Percentiles rank a stretch among this genome's conserved stretches.
Evolutionary conservation across 2,329 filamentous ascomycete species (phyloP).

Genomic region (Epichloe typhina): DNA sequence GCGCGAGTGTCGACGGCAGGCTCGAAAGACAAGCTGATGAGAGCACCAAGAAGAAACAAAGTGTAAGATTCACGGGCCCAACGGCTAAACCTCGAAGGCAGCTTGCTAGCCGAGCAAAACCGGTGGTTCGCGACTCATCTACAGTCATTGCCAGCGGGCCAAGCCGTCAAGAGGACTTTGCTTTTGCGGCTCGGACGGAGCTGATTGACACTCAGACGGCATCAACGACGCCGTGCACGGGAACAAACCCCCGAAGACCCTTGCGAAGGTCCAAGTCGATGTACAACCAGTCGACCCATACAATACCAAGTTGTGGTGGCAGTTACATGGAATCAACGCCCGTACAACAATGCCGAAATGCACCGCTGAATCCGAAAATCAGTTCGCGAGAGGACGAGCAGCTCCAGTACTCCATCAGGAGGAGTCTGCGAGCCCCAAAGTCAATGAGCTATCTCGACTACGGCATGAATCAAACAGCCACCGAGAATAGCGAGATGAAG

Average conservation of each 20-base stretch:
- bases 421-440: conserved; percentile 30
- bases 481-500: background rate
- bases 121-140: conserved; percentile 1
- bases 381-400: conserved; percentile 18
- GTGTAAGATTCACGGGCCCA: conserved; percentile 39
- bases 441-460: conserved; percentile 40
- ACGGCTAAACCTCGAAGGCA: conserved; percentile 16
- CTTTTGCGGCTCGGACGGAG: background rate
- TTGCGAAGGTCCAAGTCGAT: conserved; percentile 44
- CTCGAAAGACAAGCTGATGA: conserved; percentile 7
- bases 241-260: conserved; percentile 33
- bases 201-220: background rate
- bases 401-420: conserved; percentile 4
- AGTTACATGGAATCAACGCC: conserved; percentile 3
- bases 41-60: conserved; percentile 26
- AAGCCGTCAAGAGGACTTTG: background rate
- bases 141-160: background rate
- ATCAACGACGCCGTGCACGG: conserved; percentile 11
- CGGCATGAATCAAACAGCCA: background rate
- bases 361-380: background rate
- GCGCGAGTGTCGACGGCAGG: conserved; percentile 11
- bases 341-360: conserved; percentile 5
- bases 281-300: conserved; percentile 24
- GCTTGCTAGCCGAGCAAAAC: conserved; percentile 16
- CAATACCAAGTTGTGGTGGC: conserved; percentile 3